Conservation (phyloP, 2,329 filamentous ascomycete genomes). For the Botrytis cinerea region DNA sequence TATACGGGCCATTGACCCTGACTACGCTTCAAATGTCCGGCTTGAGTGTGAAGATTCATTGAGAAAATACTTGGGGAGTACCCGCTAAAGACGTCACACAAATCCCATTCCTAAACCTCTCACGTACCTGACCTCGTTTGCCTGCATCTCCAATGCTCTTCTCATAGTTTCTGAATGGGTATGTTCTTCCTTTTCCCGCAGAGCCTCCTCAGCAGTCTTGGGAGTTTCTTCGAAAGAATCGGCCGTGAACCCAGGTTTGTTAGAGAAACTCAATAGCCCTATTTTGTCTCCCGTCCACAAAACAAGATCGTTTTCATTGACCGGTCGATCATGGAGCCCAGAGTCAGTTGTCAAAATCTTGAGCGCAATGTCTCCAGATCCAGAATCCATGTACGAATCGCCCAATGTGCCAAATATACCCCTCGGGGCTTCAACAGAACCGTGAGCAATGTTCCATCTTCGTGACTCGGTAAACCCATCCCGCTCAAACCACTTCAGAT, state of each 20-base stretch:
- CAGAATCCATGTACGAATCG: slow-evolving; percentile 44
- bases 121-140: slow-evolving; percentile 76
- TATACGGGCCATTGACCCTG: slow-evolving; percentile 9
- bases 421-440: slow-evolving; percentile 49
- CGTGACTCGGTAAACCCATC: slow-evolving; percentile 69
- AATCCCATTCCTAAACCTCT: slow-evolving; percentile 60
- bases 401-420: slow-evolving; percentile 55
- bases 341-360: slow-evolving; percentile 65
- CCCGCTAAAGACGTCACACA: slow-evolving; percentile 22
- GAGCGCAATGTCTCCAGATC: slow-evolving; percentile 71
- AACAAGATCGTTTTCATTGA: slow-evolving; percentile 68
- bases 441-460: slow-evolving; percentile 56
- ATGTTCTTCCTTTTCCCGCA: slow-evolving; percentile 57
- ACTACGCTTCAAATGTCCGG: slow-evolving; percentile 16
- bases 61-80: background rate
- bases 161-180: slow-evolving; percentile 73
- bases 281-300: slow-evolving; percentile 88
- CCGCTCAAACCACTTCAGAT: slow-evolving; percentile 87
- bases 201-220: slow-evolving; percentile 48
- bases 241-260: slow-evolving; percentile 50
- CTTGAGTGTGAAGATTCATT: slow-evolving; percentile 1
- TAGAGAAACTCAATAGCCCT: slow-evolving; percentile 68
- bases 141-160: slow-evolving; percentile 62
- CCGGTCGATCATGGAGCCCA: slow-evolving; percentile 38
- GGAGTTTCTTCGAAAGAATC: slow-evolving; percentile 52